These are phyloP conservation scores for Casuarina equisetifolia DNA, from an alignment of 306 rosid genomes.

Conservation along the genomic window DNA sequence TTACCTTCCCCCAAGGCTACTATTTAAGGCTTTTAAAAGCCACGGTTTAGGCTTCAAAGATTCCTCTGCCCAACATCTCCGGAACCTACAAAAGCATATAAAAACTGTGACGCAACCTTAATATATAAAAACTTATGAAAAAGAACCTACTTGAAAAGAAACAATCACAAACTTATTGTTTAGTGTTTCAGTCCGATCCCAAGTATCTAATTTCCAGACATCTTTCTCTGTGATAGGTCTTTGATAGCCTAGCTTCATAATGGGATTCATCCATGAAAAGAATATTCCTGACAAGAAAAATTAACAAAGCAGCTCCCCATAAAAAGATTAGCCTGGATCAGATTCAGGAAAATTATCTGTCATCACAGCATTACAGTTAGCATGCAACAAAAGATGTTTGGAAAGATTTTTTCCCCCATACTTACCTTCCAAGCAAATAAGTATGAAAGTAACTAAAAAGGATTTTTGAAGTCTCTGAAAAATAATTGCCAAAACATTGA, in stretches of 20 bases:
- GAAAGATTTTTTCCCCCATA: background rate
- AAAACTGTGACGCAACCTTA: slow-evolving; percentile 23
- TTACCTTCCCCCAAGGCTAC: slow-evolving; percentile 87
- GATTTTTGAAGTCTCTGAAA: background rate
- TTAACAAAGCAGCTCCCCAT: slow-evolving; percentile 10
- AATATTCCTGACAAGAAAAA: slow-evolving; percentile 42
- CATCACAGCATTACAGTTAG: background rate
- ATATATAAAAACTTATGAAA: background rate
- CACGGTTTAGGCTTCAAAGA: slow-evolving; percentile 77
- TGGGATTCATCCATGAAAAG: slow-evolving; percentile 84
- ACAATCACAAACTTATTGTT: slow-evolving; percentile 47
- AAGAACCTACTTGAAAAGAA: slow-evolving; percentile 15
- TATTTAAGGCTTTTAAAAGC: slow-evolving; percentile 86
- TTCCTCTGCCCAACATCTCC: slow-evolving; percentile 75
- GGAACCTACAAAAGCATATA: slow-evolving; percentile 59
- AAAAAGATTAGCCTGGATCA: slow-evolving; percentile 12
- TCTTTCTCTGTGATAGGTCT: slow-evolving; percentile 89
- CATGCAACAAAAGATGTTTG: background rate
- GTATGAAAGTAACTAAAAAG: background rate
- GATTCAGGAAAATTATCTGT: slow-evolving; percentile 2
- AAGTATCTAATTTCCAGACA: slow-evolving; percentile 85
- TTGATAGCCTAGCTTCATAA: slow-evolving; percentile 74
- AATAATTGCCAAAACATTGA: slow-evolving; percentile 1
- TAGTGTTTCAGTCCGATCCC: slow-evolving; percentile 89
- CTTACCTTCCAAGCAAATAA: background rate